Percentiles rank a stretch among this genome's conserved stretches.
Conservation (phyloP, 805 yeast species). For the Kluyveromyces nonfermentans region DNA sequence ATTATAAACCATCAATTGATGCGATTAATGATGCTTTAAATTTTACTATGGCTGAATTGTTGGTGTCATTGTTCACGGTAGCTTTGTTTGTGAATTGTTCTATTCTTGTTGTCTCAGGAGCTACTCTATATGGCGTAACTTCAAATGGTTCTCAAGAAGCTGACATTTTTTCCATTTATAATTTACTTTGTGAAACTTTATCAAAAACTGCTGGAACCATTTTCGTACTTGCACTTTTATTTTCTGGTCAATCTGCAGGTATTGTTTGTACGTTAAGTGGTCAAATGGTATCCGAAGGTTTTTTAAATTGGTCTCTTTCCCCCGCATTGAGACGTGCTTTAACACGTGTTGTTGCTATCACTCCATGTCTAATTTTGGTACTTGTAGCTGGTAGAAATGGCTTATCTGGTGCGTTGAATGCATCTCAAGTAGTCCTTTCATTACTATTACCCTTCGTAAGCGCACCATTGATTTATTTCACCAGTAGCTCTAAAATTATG, state of each 20-base stretch:
- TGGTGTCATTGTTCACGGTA: slow-evolving; percentile 75
- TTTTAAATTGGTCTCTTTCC: slow-evolving; percentile 66
- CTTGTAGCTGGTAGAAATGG: slow-evolving; percentile 75
- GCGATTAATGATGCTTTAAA: slow-evolving; percentile 77
- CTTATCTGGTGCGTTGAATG: slow-evolving; percentile 63
- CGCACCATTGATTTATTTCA: slow-evolving; percentile 79
- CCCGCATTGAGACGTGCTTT: slow-evolving; percentile 75
- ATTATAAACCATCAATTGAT: slow-evolving; percentile 68
- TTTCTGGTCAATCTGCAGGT: slow-evolving; percentile 89
- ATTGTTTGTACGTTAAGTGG: slow-evolving; percentile 93
- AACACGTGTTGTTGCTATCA: slow-evolving; percentile 75
- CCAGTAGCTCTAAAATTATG: slow-evolving; percentile 63
- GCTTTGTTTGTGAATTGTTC: slow-evolving; percentile 88
- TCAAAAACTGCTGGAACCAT: slow-evolving; percentile 75
- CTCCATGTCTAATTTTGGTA: slow-evolving; percentile 76
- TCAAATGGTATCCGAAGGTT: slow-evolving; percentile 92
- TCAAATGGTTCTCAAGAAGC: slow-evolving; percentile 62
- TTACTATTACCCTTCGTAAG: slow-evolving; percentile 75
- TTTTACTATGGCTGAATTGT: slow-evolving; percentile 73
- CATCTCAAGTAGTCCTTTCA: slow-evolving; percentile 77
- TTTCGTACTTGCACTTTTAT: slow-evolving; percentile 75
- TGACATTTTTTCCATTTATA: slow-evolving; percentile 74
- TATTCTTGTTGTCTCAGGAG: slow-evolving; percentile 85
- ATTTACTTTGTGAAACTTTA: slow-evolving; percentile 48
- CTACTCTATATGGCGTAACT: slow-evolving; percentile 51